phyloP scores from a whole-genome alignment of 2,329 filamentous ascomycete species.

The Anthostomella pinea region DNA sequence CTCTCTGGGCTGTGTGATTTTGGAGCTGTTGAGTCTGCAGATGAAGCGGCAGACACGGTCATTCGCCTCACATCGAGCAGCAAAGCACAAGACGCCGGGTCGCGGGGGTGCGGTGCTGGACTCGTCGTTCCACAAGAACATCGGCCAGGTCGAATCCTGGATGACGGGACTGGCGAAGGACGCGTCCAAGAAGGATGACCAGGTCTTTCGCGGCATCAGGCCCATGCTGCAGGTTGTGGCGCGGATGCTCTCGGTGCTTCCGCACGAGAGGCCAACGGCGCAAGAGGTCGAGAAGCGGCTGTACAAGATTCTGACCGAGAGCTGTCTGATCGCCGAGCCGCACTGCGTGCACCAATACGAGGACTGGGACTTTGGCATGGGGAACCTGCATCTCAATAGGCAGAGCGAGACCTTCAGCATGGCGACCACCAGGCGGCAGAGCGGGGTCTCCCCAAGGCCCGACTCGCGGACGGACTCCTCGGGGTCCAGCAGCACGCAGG shows the following conservation, averaged over 20 bases:
- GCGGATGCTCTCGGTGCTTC: slow-evolving; percentile 52
- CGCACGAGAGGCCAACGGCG: slow-evolving; percentile 52
- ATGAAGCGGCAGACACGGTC: slow-evolving; percentile 65
- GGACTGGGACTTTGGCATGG: slow-evolving; percentile 29
- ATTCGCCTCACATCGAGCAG: slow-evolving; percentile 64
- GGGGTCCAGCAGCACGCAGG: slow-evolving; percentile 22
- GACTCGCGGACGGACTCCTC: slow-evolving; percentile 22
- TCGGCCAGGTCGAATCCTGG: slow-evolving; percentile 67
- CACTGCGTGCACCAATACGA: slow-evolving; percentile 54
- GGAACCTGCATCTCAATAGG: slow-evolving; percentile 32
- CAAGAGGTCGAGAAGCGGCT: slow-evolving; percentile 50
- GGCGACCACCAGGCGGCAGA: slow-evolving; percentile 29
- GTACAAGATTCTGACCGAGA: slow-evolving; percentile 50
- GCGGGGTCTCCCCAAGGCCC: slow-evolving; percentile 22
- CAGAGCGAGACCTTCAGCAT: slow-evolving; percentile 28
- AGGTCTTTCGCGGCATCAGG: slow-evolving; percentile 48
- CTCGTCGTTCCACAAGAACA: slow-evolving; percentile 69
- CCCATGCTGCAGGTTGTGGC: slow-evolving; percentile 52
- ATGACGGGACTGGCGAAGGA: slow-evolving; percentile 60
- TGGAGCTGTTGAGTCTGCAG: slow-evolving; percentile 68
- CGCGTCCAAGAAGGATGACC: slow-evolving; percentile 48
- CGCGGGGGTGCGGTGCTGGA: slow-evolving; percentile 62
- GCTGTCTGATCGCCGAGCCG: slow-evolving; percentile 46
- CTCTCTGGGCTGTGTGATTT: slow-evolving; percentile 68
- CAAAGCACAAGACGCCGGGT: slow-evolving; percentile 59